A percentile compares a stretch with the other conserved stretches of the same genome.
Evolutionary conservation across 805 yeast genomes (phyloP).

Genomic region (Naumovozyma dairenensis): DNA sequence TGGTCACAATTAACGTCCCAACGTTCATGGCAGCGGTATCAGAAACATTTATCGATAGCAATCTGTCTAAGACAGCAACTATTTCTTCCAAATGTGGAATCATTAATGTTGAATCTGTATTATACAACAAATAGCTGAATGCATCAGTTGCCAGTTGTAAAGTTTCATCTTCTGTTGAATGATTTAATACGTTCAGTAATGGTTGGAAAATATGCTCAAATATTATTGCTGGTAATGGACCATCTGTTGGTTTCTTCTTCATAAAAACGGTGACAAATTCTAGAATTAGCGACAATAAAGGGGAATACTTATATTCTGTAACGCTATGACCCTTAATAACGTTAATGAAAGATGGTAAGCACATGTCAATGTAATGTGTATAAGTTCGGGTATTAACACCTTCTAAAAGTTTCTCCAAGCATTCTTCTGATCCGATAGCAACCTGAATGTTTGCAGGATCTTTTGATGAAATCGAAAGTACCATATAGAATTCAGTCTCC

Average conservation of each 20-base stretch:
- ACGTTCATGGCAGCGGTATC: constrained; percentile 78
- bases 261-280: constrained; percentile 23
- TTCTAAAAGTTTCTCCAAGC: constrained; percentile 50
- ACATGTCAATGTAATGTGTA: constrained; percentile 37
- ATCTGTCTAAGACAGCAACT: constrained; percentile 48
- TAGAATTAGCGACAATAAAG: constrained; percentile 36
- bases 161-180: constrained; percentile 63
- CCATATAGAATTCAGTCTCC: constrained; percentile 38
- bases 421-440: constrained; percentile 56
- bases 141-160: constrained; percentile 71
- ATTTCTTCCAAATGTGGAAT: constrained; percentile 18
- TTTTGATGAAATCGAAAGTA: constrained; percentile 56
- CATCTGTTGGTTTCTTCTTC: constrained; percentile 24
- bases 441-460: constrained; percentile 70
- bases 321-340: constrained; percentile 22
- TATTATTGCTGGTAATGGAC: constrained; percentile 20
- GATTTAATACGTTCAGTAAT: constrained; percentile 19
- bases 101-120: constrained; percentile 24
- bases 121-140: constrained; percentile 47
- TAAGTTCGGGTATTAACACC: constrained; percentile 39
- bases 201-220: constrained; percentile 20
- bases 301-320: constrained; percentile 39
- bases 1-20: constrained; percentile 52
- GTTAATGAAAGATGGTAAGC: constrained; percentile 42
- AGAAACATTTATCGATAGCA: constrained; percentile 58